Evolutionary conservation across 2,329 filamentous ascomycete species (phyloP).

Genomic region (Botrytis byssoidea): DNA sequence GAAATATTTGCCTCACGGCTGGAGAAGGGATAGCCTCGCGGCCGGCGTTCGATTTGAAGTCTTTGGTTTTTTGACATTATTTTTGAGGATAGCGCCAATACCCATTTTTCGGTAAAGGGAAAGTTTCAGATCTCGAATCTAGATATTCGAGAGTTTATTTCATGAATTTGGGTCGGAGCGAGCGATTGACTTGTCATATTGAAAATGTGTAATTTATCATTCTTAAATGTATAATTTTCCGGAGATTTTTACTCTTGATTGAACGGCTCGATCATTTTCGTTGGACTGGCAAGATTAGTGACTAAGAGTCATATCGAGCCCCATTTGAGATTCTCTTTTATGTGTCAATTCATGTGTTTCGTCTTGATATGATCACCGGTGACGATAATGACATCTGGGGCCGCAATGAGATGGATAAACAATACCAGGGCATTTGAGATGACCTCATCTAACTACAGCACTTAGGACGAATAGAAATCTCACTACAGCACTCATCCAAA

Average conservation of each 20-base stretch:
- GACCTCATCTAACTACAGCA: neutral
- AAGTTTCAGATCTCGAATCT: neutral
- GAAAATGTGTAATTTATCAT: neutral
- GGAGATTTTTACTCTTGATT: neutral
- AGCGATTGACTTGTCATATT: neutral
- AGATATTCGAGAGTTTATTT: neutral
- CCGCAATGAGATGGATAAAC: neutral
- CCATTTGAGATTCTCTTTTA: neutral
- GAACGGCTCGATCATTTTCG: neutral
- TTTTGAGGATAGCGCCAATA: conserved; percentile 8
- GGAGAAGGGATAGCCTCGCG: conserved; percentile 20
- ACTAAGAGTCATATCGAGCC: neutral
- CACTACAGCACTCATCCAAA: neutral
- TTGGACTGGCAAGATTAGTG: neutral
- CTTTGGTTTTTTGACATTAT: neutral
- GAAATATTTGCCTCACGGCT: conserved; percentile 21
- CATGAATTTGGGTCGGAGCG: neutral
- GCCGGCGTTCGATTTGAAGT: conserved; percentile 20
- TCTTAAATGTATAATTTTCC: neutral
- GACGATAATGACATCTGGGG: neutral
- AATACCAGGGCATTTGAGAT: neutral
- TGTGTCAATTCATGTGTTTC: neutral
- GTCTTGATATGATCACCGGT: neutral
- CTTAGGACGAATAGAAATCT: neutral
- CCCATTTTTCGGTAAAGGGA: neutral